Evolutionary conservation across 2,329 filamentous ascomycete species (phyloP).

Genomic region (Trichoderma semiorbis): DNA sequence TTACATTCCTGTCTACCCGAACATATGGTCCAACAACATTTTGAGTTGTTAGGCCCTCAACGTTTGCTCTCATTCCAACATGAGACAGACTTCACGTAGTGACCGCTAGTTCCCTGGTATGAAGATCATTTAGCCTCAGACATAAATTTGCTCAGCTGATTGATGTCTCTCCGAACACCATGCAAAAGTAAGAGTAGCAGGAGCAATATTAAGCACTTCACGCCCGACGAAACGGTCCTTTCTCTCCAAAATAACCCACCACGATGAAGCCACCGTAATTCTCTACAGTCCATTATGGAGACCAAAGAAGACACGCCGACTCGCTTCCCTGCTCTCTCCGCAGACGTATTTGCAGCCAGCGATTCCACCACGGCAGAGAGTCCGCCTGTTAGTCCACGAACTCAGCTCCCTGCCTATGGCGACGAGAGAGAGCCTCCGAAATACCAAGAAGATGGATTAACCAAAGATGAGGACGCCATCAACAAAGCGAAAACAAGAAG

Average conservation of each 20-base stretch:
- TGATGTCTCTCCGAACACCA: neutral
- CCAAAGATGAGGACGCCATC: neutral
- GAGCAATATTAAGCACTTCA: neutral
- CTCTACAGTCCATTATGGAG: slow-evolving; percentile 17
- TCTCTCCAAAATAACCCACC: neutral
- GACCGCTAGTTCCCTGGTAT: neutral
- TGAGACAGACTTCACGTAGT: neutral
- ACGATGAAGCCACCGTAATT: neutral
- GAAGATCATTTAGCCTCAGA: neutral
- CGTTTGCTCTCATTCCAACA: neutral
- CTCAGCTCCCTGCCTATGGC: slow-evolving; percentile 22
- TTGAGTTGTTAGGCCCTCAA: neutral
- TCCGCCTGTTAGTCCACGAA: slow-evolving; percentile 15
- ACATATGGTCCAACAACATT: neutral
- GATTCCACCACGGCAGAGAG: slow-evolving; percentile 19
- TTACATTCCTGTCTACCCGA: neutral
- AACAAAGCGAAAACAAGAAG: slow-evolving; percentile 19
- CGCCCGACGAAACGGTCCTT: neutral
- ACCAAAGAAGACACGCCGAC: slow-evolving; percentile 13
- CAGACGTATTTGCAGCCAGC: slow-evolving; percentile 1
- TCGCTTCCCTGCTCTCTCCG: slow-evolving; percentile 17
- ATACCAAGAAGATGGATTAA: slow-evolving; percentile 18
- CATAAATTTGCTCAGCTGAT: neutral
- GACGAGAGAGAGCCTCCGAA: slow-evolving; percentile 22
- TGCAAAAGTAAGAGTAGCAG: neutral